Base-by-base conservation (phyloP, 768 basidiomycete genomes). In the Scleroderma citrinum region DNA sequence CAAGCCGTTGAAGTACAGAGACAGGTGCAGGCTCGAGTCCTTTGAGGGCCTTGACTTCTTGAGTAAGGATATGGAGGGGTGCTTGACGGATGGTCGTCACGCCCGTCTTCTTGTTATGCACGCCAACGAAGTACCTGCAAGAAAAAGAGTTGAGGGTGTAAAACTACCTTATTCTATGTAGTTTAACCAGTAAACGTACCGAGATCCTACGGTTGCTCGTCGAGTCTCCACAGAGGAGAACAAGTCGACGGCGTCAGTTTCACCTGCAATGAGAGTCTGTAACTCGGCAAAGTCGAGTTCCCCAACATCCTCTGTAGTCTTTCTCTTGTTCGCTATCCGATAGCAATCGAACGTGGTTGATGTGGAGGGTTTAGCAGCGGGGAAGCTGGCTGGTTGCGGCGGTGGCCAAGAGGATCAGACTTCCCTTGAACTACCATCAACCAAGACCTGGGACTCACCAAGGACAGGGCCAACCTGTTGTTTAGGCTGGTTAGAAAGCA, bases 11-110 rank as follows among this genome's bases (percentile, higher is more conserved):
- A 43, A 78, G 69, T 8, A 72, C 66, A 14, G 81, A 76, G 7
- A 76, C 76, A 12, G 73, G 68, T 4, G 76, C 67, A 13, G 78
- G 71, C 16, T 74, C 65, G 34, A 82, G 71, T 30, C 76, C 75
- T 67, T 93, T 92, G 40, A 95, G 74, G 7, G 86, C 81, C 66
- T 95, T 98, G 51, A 95, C 90, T 20, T 82, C 78, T 34, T 84
- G 85, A 4, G 81, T 74, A 23, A 96, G 64, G 39, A 92, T 73
- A 46, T 89, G 76, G 57, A 85, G 73, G 1, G 85, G 75, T 1
- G 81, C 74, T 13, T 85, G 78, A 16, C 87, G 80, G 17, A 94
- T 67, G 20, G 76, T 78, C 47, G 92, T 72, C n/a, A 75, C 75
- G 40, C 81, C 79, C 16, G 84, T 91, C 38, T 76, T 73, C 47